Evolutionary conservation across 75 land plant species (phyloP), one percentile per base, ranked within the genome.

Genomic region (Selaginella moellendorffii): DNA sequence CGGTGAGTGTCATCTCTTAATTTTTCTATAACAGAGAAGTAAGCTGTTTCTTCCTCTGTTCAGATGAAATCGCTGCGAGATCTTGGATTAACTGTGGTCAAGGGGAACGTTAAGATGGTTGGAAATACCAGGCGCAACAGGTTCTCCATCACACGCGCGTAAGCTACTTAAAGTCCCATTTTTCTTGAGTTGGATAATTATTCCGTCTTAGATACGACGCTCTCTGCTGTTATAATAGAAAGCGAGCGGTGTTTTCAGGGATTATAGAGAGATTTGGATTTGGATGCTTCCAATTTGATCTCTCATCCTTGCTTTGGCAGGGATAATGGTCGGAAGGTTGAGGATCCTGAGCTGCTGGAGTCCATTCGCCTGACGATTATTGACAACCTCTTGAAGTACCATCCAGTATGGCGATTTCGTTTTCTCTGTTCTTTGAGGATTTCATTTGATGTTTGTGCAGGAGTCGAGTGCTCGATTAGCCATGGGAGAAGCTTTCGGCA

Each of bases 1-100:
- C 97, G 71, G 97, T 91, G 56, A 54, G 27, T 19, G 18, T 12
- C 0, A n/a, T n/a, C n/a, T n/a, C n/a, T n/a, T n/a, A n/a, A n/a
- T n/a, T n/a, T n/a, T n/a, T n/a, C n/a, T n/a, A n/a, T n/a, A n/a
- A n/a, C n/a, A n/a, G n/a, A n/a, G n/a, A n/a, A n/a, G n/a, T n/a
- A n/a, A n/a, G n/a, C n/a, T 36, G 14, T 36, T 36, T 36, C 5
- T 36, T 36, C 10, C 14, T 67, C 18, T 21, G 12, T 63, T 23
- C 83, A 93, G 98, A 86, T 86, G 84, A 82, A 76, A 68, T 85
- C 99, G 27, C 76, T 95, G 27, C 82, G 80, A 59, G 84, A 84
- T 61, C 71, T 95, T 54, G 96, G 97, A 54, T 71, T 95, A 56
- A 86, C 86, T 74, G 99, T 95, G 19, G 51, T 75, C 1, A 89